Evolutionary conservation across 177 flowering plant genomes (phyloP).

Genomic region (Telopea speciosissima): DNA sequence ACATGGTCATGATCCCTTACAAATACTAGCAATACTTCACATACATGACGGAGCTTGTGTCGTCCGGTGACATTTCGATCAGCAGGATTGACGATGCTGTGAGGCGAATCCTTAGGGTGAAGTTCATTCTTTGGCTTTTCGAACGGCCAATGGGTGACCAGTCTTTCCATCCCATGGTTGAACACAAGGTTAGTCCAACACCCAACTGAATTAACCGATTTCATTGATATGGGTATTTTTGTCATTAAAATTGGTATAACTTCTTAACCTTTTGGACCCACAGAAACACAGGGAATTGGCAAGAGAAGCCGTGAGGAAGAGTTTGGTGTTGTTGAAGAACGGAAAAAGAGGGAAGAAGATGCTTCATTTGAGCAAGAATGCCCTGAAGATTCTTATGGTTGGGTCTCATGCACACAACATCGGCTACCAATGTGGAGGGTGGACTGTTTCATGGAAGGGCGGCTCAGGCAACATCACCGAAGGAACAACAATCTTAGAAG

Average conservation of each 20-base stretch:
- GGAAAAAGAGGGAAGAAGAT: conserved; percentile 10
- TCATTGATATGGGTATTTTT: neutral
- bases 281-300: conserved; percentile 27
- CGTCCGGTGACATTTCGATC: conserved; percentile 20
- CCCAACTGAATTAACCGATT: no score
- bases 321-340: conserved; percentile 27
- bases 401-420: conserved; percentile 23
- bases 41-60: conserved; percentile 20
- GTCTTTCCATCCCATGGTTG: conserved; percentile 17
- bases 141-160: conserved; percentile 33
- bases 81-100: conserved; percentile 42
- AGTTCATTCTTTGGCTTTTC: conserved; percentile 32
- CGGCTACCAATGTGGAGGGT: conserved; percentile 27
- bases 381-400: conserved; percentile 20
- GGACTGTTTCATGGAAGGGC: conserved; percentile 25
- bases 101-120: conserved; percentile 32
- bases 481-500: conserved; percentile 21
- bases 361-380: conserved; percentile 20
- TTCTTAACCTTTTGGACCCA: no score
- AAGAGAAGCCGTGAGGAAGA: conserved; percentile 26
- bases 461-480: neutral
- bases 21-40: conserved; percentile 19
- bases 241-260: neutral
- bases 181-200: conserved; percentile 10
- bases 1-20: conserved; percentile 41